Percentiles rank a stretch among this genome's conserved stretches.
These are phyloP conservation scores for Pezicula rhizophila DNA, from an alignment of 2,329 filamentous ascomycete species.

Conservation along the genomic window DNA sequence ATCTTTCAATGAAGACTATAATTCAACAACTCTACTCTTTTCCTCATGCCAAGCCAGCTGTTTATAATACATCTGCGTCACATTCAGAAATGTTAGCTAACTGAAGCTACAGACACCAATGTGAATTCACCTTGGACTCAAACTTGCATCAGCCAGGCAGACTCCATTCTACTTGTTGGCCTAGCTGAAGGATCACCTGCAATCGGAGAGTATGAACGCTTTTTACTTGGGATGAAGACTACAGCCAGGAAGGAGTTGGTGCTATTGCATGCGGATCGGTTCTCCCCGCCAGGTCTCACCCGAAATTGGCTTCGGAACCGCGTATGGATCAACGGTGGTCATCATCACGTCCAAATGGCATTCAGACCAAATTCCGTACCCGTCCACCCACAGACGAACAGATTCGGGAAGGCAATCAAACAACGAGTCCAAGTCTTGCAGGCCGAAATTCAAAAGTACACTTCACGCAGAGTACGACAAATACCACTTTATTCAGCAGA, in stretches of 20 bases:
- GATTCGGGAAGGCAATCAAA: constrained; percentile 80
- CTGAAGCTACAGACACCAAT: constrained; percentile 64
- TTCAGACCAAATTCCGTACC: constrained; percentile 73
- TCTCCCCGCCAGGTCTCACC: constrained; percentile 77
- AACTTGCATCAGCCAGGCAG: constrained; percentile 93
- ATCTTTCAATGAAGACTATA: constrained; percentile 22
- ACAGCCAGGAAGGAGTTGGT: constrained; percentile 92
- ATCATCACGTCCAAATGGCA: constrained; percentile 96
- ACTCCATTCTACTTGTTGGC: constrained; percentile 90
- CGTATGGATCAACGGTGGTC: constrained; percentile 96
- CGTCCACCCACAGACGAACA: constrained; percentile 66
- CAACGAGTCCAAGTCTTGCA: constrained; percentile 90
- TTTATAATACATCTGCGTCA: too few relatives aligned
- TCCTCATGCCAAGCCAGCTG: constrained; percentile 37
- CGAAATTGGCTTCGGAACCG: constrained; percentile 86
- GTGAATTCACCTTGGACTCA: constrained; percentile 98
- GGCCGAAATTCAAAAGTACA: constrained; percentile 97
- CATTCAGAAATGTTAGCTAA: not conserved
- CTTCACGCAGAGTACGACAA: constrained; percentile 84
- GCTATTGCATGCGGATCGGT: constrained; percentile 81
- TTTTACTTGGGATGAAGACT: constrained; percentile 94
- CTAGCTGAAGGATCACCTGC: constrained; percentile 82
- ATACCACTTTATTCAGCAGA: constrained; percentile 86
- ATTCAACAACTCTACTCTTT: constrained; percentile 55
- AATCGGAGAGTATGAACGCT: constrained; percentile 94